phyloP scores from a whole-genome alignment of 352 stramenopile genomes.

The Pelagophyceae sp. region DNA sequence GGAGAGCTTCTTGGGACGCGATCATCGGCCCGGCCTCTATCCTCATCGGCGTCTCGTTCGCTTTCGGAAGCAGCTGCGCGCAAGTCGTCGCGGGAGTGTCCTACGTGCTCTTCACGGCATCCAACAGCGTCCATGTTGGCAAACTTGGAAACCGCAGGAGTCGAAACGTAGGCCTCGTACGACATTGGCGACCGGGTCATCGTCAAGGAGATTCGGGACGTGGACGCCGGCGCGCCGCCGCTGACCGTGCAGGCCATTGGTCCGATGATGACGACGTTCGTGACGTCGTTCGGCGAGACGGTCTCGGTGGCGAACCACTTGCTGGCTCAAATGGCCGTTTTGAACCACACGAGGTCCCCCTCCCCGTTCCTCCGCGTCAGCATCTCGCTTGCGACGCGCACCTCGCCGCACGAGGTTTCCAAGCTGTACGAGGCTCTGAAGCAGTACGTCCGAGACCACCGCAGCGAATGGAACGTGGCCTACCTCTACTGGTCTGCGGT shows the following conservation, averaged over 20 bases:
- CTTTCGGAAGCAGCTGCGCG: not conserved
- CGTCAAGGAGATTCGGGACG: not conserved
- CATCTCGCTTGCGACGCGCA: not conserved
- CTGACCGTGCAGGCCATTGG: not conserved
- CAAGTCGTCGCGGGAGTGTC: not conserved
- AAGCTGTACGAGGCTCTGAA: not conserved
- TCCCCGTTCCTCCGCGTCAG: not conserved
- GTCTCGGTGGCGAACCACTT: not conserved
- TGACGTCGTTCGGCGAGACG: not conserved
- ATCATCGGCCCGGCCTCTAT: not conserved
- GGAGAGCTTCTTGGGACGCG: not conserved
- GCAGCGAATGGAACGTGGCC: not conserved
- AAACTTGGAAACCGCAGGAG: no score
- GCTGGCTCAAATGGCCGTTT: not conserved
- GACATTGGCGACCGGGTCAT: not conserved
- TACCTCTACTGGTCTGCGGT: not conserved
- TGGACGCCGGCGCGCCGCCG: no score
- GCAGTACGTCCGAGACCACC: not conserved
- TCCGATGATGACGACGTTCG: not conserved
- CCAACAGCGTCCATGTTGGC: no score
- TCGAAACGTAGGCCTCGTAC: no score
- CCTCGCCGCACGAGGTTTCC: not conserved
- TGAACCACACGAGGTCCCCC: not conserved
- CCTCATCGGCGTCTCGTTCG: not conserved
- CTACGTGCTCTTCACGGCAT: not conserved